These are phyloP conservation scores for Aspergillus sp. DNA, from an alignment of 2,329 filamentous ascomycete species.

Conservation along the genomic window DNA sequence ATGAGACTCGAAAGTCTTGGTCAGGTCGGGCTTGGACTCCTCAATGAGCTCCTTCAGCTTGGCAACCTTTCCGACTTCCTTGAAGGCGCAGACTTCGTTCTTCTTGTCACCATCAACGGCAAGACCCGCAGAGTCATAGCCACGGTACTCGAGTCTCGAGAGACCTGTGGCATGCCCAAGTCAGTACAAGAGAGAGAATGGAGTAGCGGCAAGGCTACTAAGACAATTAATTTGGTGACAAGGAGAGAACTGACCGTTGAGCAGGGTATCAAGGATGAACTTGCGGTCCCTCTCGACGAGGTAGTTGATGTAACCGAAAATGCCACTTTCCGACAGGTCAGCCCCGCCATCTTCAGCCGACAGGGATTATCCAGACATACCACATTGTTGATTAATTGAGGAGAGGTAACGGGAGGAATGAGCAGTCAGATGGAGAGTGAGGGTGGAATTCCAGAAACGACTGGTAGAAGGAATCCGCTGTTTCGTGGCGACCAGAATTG, in stretches of 20 bases:
- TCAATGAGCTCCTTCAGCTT: conserved; percentile 93
- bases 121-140: conserved; percentile 96
- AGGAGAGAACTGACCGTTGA: conserved; percentile 70
- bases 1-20: conserved; percentile 95
- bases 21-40: conserved; percentile 75
- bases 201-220: not conserved
- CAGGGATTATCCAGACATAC: conserved; percentile 21
- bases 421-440: conserved; percentile 3
- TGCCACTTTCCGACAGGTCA: conserved; percentile 30
- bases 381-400: conserved; percentile 29
- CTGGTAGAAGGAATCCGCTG: not conserved
- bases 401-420: not conserved
- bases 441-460: not conserved
- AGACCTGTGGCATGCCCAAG: conserved; percentile 61
- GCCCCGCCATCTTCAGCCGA: conserved; percentile 1
- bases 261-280: conserved; percentile 91
- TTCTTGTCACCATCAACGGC: conserved; percentile 98
- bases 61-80: conserved; percentile 98
- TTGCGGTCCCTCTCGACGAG: conserved; percentile 97
- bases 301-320: conserved; percentile 96
- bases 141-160: conserved; percentile 93
- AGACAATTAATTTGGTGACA: not conserved
- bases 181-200: not conserved
- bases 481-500: too few relatives aligned
- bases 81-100: conserved; percentile 95